Evolutionary conservation across 495 filamentous ascomycete species (phyloP), one percentile per base, ranked within the genome.

Genomic region (Monascus purpureus): DNA sequence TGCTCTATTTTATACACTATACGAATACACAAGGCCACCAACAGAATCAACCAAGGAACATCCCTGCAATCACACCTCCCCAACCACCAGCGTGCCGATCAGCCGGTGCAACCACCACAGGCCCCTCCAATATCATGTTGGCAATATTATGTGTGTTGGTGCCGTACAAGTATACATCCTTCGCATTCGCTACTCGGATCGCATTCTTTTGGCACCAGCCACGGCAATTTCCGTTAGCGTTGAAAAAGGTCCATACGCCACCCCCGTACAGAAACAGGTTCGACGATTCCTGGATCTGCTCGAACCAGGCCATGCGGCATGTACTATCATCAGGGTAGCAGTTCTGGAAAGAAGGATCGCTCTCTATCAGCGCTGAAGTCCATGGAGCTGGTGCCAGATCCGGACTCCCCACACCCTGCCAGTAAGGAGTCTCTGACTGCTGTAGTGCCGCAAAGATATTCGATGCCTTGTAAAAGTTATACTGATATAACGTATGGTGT

Each of bases 1-100:
- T n/a, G n/a, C n/a, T n/a, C n/a, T n/a, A n/a, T n/a, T n/a, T n/a
- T n/a, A n/a, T n/a, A n/a, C n/a, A n/a, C n/a, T n/a, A n/a, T n/a
- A n/a, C n/a, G n/a, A n/a, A n/a, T n/a, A n/a, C n/a, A n/a, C n/a
- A n/a, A n/a, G n/a, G n/a, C n/a, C n/a, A n/a, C n/a, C n/a, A n/a
- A n/a, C n/a, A n/a, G n/a, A n/a, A n/a, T n/a, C n/a, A n/a, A n/a
- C n/a, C n/a, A n/a, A n/a, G n/a, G n/a, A n/a, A n/a, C n/a, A n/a
- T n/a, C n/a, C 50, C 61, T n/a, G 57, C 70, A 42, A 74, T 53
- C 38, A 68, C 58, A n/a, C 65, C 68, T 18, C 69, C 71, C 69
- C 70, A 75, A 11, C 63, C 60, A 15, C 71, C 70, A 1, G 60
- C 61, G 36, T 69, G 72, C 3, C 55, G 52, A 19, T 45, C 35